Percentiles rank a stretch among this genome's conserved stretches.
phyloP scores from a whole-genome alignment of 192 early-diverging fungal species.

The Tieghemiomyces parasiticus region DNA sequence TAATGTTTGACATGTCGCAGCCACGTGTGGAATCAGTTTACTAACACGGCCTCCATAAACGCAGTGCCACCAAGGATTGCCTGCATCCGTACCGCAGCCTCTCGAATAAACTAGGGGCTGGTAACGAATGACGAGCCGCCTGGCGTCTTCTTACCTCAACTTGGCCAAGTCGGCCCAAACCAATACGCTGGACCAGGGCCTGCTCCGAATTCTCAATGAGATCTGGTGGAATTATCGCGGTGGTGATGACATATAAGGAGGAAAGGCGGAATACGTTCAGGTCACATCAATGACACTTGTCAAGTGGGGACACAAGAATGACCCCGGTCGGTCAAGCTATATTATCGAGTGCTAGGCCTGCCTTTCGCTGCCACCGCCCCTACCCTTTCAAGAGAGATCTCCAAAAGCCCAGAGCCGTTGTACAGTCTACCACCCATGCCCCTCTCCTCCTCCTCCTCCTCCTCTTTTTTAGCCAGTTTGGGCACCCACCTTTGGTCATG shows the following conservation, averaged over 20 bases:
- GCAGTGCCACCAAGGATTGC: background rate
- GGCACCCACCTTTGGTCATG: constrained; percentile 42
- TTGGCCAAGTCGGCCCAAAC: background rate
- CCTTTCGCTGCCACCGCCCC: too few species aligned
- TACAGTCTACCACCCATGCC: background rate
- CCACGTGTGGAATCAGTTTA: constrained; percentile 19
- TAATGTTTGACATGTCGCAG: background rate
- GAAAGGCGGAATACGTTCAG: background rate
- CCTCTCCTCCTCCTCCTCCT: background rate
- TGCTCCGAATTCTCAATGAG: background rate
- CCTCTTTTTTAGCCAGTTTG: background rate
- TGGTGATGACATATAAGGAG: background rate
- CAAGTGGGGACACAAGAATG: background rate
- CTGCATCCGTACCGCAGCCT: constrained; percentile 25
- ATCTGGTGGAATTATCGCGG: background rate
- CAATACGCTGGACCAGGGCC: background rate
- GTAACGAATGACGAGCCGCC: background rate
- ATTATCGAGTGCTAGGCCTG: too few species aligned
- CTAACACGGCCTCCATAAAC: constrained; percentile 20
- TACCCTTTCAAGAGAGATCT: too few species aligned
- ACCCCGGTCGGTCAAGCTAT: background rate
- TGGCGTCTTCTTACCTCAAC: background rate
- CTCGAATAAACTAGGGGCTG: constrained; percentile 1
- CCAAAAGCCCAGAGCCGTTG: background rate
- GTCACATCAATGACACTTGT: background rate